Percentiles rank a stretch among this genome's conserved stretches.
These are phyloP conservation scores for Cryptococcus hybrid DNA, from an alignment of 1,284 basidiomycete species.

Conservation along the genomic window DNA sequence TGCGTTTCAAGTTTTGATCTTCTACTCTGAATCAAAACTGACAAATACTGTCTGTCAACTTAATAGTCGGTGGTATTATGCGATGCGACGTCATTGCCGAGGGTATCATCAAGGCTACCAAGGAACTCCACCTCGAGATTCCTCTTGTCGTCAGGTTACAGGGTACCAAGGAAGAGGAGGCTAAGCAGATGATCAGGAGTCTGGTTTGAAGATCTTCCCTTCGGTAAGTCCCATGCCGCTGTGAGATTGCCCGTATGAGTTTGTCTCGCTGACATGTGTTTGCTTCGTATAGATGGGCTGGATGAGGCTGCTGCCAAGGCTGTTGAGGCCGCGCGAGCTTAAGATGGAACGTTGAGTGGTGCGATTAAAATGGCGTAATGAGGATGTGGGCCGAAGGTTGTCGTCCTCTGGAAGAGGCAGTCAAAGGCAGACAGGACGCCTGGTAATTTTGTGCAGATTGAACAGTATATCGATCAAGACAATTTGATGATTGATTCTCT, in stretches of 20 bases:
- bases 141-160: conserved; percentile 93
- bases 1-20: conserved; percentile 13
- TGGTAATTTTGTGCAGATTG: no score
- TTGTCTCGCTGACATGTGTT: neutral
- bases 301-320: conserved; percentile 71
- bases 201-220: conserved; percentile 89
- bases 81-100: conserved; percentile 95
- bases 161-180: conserved; percentile 94
- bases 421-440: no score
- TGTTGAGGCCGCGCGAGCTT: conserved; percentile 60
- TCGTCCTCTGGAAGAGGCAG: no score
- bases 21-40: no score
- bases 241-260: neutral
- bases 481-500: no score
- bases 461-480: no score
- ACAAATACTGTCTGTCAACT: neutral
- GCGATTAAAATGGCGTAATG: no score
- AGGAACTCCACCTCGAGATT: conserved; percentile 80
- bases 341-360: no score
- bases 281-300: conserved; percentile 36
- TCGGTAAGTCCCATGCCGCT: conserved; percentile 61
- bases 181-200: conserved; percentile 92
- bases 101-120: conserved; percentile 97
- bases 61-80: conserved; percentile 74
- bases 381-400: no score